Percentiles rank a stretch among this genome's conserved stretches.
Conservation (phyloP, 2,329 filamentous ascomycete genomes). For the Dactylonectria estremocensis region DNA sequence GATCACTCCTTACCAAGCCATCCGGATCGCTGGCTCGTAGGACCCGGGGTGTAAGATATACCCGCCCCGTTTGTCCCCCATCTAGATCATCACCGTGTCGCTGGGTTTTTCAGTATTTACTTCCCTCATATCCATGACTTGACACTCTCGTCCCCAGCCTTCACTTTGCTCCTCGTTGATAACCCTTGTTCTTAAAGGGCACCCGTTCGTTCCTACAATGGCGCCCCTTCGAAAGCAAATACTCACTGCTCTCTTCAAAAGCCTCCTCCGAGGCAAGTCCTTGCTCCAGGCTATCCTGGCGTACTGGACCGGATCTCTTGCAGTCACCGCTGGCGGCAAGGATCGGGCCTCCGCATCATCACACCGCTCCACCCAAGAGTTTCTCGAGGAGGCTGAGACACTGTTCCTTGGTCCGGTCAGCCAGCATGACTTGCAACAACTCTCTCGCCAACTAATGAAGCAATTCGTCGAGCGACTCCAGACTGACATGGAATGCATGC, state of each 20-base stretch:
- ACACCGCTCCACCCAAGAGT: constrained; percentile 61
- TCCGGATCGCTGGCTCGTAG: constrained; percentile 41
- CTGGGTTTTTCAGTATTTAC: constrained; percentile 46
- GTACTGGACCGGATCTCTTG: constrained; percentile 65
- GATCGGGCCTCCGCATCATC: constrained; percentile 37
- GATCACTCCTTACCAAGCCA: constrained; percentile 37
- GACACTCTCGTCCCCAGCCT: constrained; percentile 5
- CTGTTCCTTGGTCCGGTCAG: constrained; percentile 65
- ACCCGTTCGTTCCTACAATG: constrained; percentile 71
- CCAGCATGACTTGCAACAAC: constrained; percentile 60
- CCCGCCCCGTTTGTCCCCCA: constrained; percentile 36
- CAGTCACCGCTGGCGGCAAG: constrained; percentile 49
- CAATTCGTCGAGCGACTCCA: constrained; percentile 70
- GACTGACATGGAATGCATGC: constrained; percentile 71
- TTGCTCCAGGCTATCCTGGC: constrained; percentile 71
- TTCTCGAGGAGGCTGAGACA: constrained; percentile 70
- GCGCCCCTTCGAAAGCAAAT: constrained; percentile 69
- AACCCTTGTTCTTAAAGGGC: constrained; percentile 57
- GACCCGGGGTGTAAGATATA: constrained; percentile 43
- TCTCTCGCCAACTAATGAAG: constrained; percentile 66
- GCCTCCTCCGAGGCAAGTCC: constrained; percentile 72
- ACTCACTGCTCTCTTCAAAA: constrained; percentile 69
- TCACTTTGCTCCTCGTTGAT: constrained; percentile 30
- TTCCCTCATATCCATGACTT: constrained; percentile 42
- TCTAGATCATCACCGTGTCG: constrained; percentile 29